Evolutionary conservation across 495 filamentous ascomycete genomes (phyloP).

Genomic region (Hypoxylon trugodes): DNA sequence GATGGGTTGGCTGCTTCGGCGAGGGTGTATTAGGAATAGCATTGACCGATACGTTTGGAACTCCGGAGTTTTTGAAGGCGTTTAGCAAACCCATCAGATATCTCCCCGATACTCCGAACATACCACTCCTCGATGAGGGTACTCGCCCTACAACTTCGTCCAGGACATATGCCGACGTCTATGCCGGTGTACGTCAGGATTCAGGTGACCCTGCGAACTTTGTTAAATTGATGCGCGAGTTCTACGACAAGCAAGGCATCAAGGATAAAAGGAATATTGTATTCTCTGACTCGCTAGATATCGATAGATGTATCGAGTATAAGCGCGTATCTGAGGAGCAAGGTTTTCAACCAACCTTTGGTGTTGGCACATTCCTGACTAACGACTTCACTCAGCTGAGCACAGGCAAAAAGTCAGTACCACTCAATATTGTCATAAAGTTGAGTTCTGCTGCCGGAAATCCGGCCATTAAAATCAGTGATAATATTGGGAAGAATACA

Average conservation of each 20-base stretch:
- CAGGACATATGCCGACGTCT: constrained; percentile 81
- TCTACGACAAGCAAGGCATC: constrained; percentile 81
- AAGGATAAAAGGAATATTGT: constrained; percentile 88
- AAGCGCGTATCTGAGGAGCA: constrained; percentile 79
- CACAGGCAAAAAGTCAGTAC: constrained; percentile 82
- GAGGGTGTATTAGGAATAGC: constrained; percentile 91
- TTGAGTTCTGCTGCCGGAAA: constrained; percentile 81
- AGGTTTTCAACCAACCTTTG: constrained; percentile 85
- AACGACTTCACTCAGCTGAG: constrained; percentile 82
- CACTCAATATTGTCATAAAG: constrained; percentile 98
- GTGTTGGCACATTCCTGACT: constrained; percentile 93
- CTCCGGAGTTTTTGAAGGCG: constrained; percentile 83
- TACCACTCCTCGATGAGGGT: constrained; percentile 21
- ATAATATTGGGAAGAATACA: constrained; percentile 96
- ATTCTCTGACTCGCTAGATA: constrained; percentile 95
- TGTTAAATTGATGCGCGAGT: constrained; percentile 81
- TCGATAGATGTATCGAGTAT: constrained; percentile 91
- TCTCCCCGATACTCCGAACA: constrained; percentile 34
- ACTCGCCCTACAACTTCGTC: constrained; percentile 16
- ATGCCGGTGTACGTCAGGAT: constrained; percentile 90
- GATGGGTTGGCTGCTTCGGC: constrained; percentile 93
- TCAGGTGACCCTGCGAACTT: constrained; percentile 89
- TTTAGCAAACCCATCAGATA: constrained; percentile 71
- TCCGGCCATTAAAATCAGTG: constrained; percentile 94
- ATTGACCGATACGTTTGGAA: constrained; percentile 97